phyloP scores from a whole-genome alignment of 192 early-diverging fungal species.

The Coemansia sp. region DNA sequence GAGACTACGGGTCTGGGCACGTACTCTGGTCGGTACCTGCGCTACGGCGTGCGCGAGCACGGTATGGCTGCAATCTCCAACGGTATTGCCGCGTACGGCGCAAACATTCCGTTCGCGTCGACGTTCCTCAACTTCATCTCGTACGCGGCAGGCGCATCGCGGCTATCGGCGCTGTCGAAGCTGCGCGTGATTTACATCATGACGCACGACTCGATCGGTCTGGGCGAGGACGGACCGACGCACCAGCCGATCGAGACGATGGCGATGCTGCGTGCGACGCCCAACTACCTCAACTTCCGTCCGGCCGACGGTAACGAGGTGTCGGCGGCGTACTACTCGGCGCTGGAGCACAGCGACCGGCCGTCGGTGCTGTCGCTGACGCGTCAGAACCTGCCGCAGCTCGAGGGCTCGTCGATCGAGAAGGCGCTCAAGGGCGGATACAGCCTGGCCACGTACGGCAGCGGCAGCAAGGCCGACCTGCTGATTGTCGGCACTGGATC shows the following conservation, averaged over 20 bases:
- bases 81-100: conserved; percentile 85
- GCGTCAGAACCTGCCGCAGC: conserved; percentile 92
- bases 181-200: conserved; percentile 94
- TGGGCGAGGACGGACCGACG: conserved; percentile 98
- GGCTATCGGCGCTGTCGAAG: conserved; percentile 84
- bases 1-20: conserved; percentile 66
- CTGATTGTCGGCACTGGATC: conserved; percentile 86
- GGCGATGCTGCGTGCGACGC: conserved; percentile 82
- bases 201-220: conserved; percentile 99
- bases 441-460: conserved; percentile 64
- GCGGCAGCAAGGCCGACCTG: conserved; percentile 59
- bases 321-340: conserved; percentile 83
- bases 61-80: conserved; percentile 95
- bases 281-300: conserved; percentile 83
- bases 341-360: conserved; percentile 63
- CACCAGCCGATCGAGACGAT: conserved; percentile 98
- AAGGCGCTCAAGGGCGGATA: conserved; percentile 84
- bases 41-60: conserved; percentile 97
- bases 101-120: conserved; percentile 78
- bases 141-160: conserved; percentile 79
- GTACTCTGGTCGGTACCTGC: conserved; percentile 86
- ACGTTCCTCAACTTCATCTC: conserved; percentile 93
- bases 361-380: conserved; percentile 87
- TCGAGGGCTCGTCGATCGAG: conserved; percentile 81
- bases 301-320: conserved; percentile 95